phyloP scores from a whole-genome alignment of 139 green algal genomes.

The Nannochloris sp. region DNA sequence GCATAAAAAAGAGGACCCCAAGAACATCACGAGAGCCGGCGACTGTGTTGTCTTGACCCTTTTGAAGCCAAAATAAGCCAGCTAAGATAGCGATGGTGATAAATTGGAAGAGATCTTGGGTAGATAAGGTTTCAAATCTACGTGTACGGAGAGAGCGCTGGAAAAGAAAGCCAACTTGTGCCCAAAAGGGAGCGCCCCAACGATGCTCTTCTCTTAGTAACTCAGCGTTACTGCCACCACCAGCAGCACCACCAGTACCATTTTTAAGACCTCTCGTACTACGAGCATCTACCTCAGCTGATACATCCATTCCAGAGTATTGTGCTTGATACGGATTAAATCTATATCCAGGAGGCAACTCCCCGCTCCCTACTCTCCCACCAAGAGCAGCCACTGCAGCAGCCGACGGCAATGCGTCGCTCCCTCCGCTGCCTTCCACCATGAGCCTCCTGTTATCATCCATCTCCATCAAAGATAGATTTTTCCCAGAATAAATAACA shows the following conservation, averaged over 20 bases:
- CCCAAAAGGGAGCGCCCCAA: conserved; percentile 22
- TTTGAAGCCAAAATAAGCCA: conserved; percentile 44
- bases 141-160: conserved; percentile 44
- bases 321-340: no score
- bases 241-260: background rate
- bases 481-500: no score
- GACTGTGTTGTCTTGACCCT: conserved; percentile 22
- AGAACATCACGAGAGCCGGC: background rate
- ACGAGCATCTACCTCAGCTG: no score
- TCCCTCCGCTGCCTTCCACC: no score
- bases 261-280: background rate
- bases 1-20: conserved; percentile 52
- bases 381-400: no score
- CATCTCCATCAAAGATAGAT: no score
- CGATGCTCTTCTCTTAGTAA: conserved; percentile 4
- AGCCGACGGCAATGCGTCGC: no score
- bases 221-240: background rate
- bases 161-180: conserved; percentile 41
- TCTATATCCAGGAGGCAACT: no score
- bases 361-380: no score
- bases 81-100: conserved; percentile 22
- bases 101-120: conserved; percentile 27
- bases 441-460: no score
- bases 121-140: conserved; percentile 50
- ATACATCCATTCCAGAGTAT: no score